These are phyloP conservation scores for Lolium rigidum DNA, from an alignment of 176 grass and related monocot species.

Conservation along the genomic window DNA sequence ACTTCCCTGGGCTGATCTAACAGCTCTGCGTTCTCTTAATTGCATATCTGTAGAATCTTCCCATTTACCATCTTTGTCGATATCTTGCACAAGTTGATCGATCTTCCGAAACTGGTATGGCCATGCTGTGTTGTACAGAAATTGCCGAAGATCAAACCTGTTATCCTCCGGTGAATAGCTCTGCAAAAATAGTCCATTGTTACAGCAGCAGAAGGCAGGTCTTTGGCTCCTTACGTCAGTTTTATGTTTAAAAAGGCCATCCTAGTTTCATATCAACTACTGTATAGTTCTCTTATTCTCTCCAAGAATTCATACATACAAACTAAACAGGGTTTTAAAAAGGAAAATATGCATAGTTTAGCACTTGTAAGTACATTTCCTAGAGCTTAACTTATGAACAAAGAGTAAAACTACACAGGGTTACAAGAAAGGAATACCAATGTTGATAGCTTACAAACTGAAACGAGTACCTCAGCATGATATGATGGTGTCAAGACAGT, in stretches of 20 bases:
- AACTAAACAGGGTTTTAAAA: background rate
- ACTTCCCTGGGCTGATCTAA: slow-evolving; percentile 45
- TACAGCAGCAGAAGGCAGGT: slow-evolving; percentile 1
- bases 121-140: slow-evolving; percentile 93
- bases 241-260: slow-evolving; percentile 14
- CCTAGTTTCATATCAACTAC: slow-evolving; percentile 13
- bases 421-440: slow-evolving; percentile 7
- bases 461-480: slow-evolving; percentile 75
- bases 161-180: slow-evolving; percentile 99
- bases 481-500: slow-evolving; percentile 96
- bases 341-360: background rate
- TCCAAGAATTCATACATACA: slow-evolving; percentile 29
- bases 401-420: background rate
- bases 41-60: slow-evolving; percentile 31
- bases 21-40: slow-evolving; percentile 4
- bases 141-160: slow-evolving; percentile 92
- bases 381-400: slow-evolving; percentile 6
- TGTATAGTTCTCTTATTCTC: background rate
- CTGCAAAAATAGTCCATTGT: slow-evolving; percentile 46
- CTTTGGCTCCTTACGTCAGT: background rate
- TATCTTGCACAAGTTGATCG: slow-evolving; percentile 75
- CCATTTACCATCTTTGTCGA: slow-evolving; percentile 56
- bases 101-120: slow-evolving; percentile 90
- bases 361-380: background rate
- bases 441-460: slow-evolving; percentile 27